Base-by-base conservation (phyloP, 2,329 filamentous ascomycete genomes). In the Colletotrichum noveboracense region DNA sequence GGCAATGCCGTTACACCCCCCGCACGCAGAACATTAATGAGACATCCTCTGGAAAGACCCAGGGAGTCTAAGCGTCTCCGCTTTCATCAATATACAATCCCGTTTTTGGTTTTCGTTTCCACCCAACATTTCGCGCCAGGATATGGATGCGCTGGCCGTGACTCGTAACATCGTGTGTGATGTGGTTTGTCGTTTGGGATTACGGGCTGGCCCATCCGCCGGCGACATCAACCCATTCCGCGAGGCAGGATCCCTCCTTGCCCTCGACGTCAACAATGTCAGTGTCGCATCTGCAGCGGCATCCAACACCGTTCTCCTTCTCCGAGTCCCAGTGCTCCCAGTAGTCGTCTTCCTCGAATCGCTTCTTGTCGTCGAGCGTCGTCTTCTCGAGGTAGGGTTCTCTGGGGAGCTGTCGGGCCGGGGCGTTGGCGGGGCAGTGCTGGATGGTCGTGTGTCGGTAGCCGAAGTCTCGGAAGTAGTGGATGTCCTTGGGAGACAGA, bases 361-460 rank as follows among this genome's bases (percentile, higher is more conserved):
- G 93, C 85, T 95, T 93, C 86, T 95, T 96, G 82, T 96, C 93
- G 79, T 98, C 94, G 16, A 89, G 81, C 0, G 95, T 97, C 18
- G 95, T 97, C 87, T 87, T 92, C 85, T 98, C 96, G 18, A 98
- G 91, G 83, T 89, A 98, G 1, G 95, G 95, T 68, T 93, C 90
- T 73, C 95, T 92, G 6, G 94, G 92, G 58, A 98, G 90, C 85
- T 99, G 97, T 64, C 95, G 93, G 14, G 94, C 93, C 0, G 96
- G 97, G 4, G 97, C 97, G 82, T 99, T 99, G 70, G 96, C 96
- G 2, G 97, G 97, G 82, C 97, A 99, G 85, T 99, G 97, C 86
- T 98, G 96, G 82, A 99, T 99, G 5, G 97, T 99, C 8, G 97
- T 99, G 86, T 99, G 97, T 82, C 97, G 92, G 87, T 99, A 99